A percentile compares a stretch with the other conserved stretches of the same genome.
Conservation (phyloP, 2,329 filamentous ascomycete species). For the Leptographium lundbergii region DNA sequence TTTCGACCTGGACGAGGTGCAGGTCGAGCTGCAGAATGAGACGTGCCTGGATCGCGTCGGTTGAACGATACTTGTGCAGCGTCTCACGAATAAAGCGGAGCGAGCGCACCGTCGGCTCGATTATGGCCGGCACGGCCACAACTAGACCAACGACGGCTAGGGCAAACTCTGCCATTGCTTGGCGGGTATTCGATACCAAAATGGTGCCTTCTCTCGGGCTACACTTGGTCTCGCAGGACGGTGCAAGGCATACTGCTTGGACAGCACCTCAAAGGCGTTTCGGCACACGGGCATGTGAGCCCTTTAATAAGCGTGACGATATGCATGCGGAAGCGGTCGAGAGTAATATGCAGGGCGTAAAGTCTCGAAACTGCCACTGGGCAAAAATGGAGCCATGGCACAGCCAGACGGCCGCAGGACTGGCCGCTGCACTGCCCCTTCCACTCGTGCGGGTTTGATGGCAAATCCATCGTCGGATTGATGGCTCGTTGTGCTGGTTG, state of each 20-base stretch:
- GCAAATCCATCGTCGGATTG: neutral
- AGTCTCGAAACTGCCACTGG: neutral
- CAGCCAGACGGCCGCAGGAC: neutral
- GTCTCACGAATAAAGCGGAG: neutral
- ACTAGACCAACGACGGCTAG: neutral
- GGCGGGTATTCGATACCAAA: neutral
- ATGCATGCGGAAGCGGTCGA: neutral
- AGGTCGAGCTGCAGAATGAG: neutral
- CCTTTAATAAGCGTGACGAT: neutral
- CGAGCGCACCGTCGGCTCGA: neutral
- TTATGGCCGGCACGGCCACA: neutral
- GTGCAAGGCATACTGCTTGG: no score
- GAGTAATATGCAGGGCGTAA: neutral
- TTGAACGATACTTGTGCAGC: neutral
- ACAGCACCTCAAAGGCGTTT: no score
- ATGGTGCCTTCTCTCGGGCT: neutral
- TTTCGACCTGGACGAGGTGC: neutral
- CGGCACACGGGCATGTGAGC: no score
- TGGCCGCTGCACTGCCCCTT: neutral
- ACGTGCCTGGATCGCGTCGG: neutral
- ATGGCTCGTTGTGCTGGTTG: neutral
- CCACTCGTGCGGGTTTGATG: neutral
- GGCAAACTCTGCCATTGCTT: neutral
- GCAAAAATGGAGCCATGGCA: neutral
- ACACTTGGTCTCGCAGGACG: no score